Evolutionary conservation across 495 filamentous ascomycete species (phyloP), one percentile per base, ranked within the genome.

Genomic region (Parmelia sp.): DNA sequence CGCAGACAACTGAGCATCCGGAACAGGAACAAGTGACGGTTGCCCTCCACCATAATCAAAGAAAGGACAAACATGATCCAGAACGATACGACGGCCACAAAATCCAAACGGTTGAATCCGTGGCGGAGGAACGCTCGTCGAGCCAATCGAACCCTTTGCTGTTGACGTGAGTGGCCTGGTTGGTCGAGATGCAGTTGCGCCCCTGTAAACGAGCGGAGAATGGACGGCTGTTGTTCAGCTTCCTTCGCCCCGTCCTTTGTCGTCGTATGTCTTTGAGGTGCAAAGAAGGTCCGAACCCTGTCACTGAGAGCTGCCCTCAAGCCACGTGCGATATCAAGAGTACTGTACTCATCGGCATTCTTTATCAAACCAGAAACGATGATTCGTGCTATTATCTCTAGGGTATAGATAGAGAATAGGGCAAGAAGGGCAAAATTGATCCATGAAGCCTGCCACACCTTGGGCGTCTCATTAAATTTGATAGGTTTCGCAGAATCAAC

Each of bases 1-100:
- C 94, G 88, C 65, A 97, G 79, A 78, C 91, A 96, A 68, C 91
- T 96, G 60, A 98, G 80, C 94, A 98, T 98, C 42, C 88, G 84
- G 73, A 99, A 99, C 33, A 99, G 84, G 71, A 91, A 96, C 14
- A 96, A 72, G 69, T 94, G 89, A 44, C 81, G 79, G 14, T 76
- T 64, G 59, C 75, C 76, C 69, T 97, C 90, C 25, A 92, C 69
- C 12, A 84, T 87, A 25, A 80, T 79, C 25, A 91, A 66, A 29
- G 84, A 80, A 58, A 98, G 80, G 40, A 85, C 73, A 68, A 96
- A 92, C 0, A 90, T 85, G 55, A 96, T 86, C 94, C 94, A 99
- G 74, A 89, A 97, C 9, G 92, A 87, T n/a, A 93, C 80, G n/a
- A 99, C 88, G 7, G 94, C 95, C 40, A 99, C 77, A 76, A 97